Evolutionary conservation across 1,284 basidiomycete genomes (phyloP).

Genomic region (Melampsora americana): DNA sequence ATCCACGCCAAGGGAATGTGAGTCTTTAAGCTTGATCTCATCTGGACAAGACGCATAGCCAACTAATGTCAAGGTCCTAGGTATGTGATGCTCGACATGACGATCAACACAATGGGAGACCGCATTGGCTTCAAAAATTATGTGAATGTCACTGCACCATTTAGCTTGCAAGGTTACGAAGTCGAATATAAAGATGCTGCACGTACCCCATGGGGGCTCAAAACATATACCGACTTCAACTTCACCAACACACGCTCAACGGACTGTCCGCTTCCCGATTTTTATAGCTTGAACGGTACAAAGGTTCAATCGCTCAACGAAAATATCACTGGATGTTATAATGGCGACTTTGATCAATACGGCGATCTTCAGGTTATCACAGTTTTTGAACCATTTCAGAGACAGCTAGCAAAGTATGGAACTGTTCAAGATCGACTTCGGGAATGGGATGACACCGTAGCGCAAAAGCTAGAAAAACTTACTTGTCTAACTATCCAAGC

Average conservation of each 20-base stretch:
- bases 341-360: conserved; percentile 84
- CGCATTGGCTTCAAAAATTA: conserved; percentile 77
- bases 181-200: conserved; percentile 70
- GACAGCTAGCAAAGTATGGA: conserved; percentile 86
- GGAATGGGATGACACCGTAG: conserved; percentile 45
- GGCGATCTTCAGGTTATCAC: conserved; percentile 93
- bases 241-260: conserved; percentile 64
- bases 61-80: conserved; percentile 18
- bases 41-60: background rate
- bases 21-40: background rate
- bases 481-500: conserved; percentile 46
- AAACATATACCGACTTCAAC: conserved; percentile 74
- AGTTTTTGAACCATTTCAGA: conserved; percentile 69
- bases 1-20: conserved; percentile 73
- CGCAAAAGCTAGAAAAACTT: conserved; percentile 43
- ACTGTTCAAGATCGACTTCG: conserved; percentile 56
- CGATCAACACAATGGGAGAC: conserved; percentile 84
- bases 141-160: conserved; percentile 74
- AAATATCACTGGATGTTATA: conserved; percentile 66
- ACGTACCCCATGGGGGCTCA: conserved; percentile 77
- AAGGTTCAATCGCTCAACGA: conserved; percentile 59
- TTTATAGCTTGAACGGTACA: conserved; percentile 72
- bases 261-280: conserved; percentile 69
- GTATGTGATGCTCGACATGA: conserved; percentile 85
- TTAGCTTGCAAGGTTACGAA: conserved; percentile 69